Base-by-base conservation (phyloP, 2,329 filamentous ascomycete genomes). In the Colletotrichum sp. region DNA sequence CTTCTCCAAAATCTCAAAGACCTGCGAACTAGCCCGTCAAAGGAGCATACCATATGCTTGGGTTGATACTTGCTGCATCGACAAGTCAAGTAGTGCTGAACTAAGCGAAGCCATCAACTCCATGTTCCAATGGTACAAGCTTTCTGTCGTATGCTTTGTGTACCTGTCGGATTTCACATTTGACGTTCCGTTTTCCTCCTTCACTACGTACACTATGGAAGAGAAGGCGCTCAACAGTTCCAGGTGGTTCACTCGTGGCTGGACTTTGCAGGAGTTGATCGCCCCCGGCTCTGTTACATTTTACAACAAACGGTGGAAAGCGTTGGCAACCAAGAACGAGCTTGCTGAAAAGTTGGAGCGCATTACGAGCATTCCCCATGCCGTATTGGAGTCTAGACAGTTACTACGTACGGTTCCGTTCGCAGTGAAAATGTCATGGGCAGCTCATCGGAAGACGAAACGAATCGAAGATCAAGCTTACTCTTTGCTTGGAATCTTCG, bases 401-500 rank as follows among this genome's bases (percentile, higher is more conserved):
- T 43, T 43, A 18, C 36, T 43, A 10, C 36, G 36, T 38, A 38
- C 36, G 16, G 36, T 38, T 43, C 38, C 38, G 1, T 8, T 48
- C 18, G 43, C 62, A 2, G 64, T 62, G 1, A 79, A 79, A 67
- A 82, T 82, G 80, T 80, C 78, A 7, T 82, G 81, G 81, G 80
- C 79, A 52, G 76, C 80, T 3, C 70, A 65, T 5, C 70, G 80
- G 18, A 10, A 76, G 48, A 80, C 78, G 8, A 81, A 73, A 2
- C 61, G 78, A 5, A 6, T 62, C 65, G 77, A 82, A 58, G 79
- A 83, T 68, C 62, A 73, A 8, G 80, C 80, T 0, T 81, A 81
- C 55, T 79, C 76, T 13, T 68, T 82, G 6, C 65, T 81, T 13
- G 81, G 81, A 12, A 66, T 82, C 7, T 81, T 82, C 32, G 69